Conservation (phyloP, 1,139 yeast genomes). For the Saccharomyces hybrid region DNA sequence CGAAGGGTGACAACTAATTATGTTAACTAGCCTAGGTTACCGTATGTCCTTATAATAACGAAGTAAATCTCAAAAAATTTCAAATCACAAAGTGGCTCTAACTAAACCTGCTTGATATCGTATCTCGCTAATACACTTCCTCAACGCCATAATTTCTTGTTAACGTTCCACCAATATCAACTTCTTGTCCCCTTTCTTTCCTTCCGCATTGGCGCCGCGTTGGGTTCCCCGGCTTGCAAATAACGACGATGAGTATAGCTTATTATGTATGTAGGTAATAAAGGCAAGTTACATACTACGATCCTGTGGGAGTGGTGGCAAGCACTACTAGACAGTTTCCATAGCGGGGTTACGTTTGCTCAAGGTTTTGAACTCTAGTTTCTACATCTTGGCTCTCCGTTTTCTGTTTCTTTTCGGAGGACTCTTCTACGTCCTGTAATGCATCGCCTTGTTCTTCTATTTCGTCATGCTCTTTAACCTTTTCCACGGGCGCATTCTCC, state of each 20-base stretch:
- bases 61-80: background rate
- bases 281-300: background rate
- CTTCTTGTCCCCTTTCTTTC: background rate
- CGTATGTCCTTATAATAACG: background rate
- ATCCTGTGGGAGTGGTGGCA: background rate
- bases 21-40: background rate
- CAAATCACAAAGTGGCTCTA: background rate
- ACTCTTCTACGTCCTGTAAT: background rate
- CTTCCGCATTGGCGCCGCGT: background rate
- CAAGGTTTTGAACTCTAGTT: background rate
- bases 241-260: background rate
- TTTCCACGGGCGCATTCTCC: constrained; percentile 7
- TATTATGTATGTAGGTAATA: background rate
- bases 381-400: background rate
- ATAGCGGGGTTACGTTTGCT: background rate
- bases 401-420: constrained; percentile 8
- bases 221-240: background rate
- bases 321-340: background rate
- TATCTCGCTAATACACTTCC: background rate
- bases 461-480: constrained; percentile 6
- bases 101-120: background rate
- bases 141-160: background rate
- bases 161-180: background rate
- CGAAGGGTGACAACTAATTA: background rate
- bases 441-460: constrained; percentile 2